Percentiles rank a stretch among this genome's conserved stretches.
phyloP scores from a whole-genome alignment of 345 rosid genomes.

The Erodium maritimum region DNA sequence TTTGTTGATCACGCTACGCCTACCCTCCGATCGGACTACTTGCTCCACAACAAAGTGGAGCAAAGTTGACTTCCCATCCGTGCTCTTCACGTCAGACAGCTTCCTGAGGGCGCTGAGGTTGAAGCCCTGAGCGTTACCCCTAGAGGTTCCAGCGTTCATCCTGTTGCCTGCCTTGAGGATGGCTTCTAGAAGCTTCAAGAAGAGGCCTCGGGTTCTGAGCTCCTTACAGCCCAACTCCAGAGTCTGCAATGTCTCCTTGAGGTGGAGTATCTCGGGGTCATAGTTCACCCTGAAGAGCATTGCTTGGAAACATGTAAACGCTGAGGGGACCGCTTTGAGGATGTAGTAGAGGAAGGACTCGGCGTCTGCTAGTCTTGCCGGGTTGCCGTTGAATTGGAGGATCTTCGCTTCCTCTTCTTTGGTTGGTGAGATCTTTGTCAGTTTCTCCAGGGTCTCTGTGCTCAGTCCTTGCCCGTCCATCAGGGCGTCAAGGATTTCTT shows the following conservation, averaged over 20 bases:
- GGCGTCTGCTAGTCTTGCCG: slow-evolving; percentile 47
- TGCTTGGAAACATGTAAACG: slow-evolving; percentile 48
- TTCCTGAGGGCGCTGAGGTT: slow-evolving; percentile 50
- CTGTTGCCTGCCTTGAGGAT: slow-evolving; percentile 77
- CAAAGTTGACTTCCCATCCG: slow-evolving; percentile 62
- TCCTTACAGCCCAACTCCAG: slow-evolving; percentile 52
- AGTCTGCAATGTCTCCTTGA: slow-evolving; percentile 43
- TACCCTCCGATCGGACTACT: slow-evolving; percentile 58
- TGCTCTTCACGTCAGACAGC: slow-evolving; percentile 66
- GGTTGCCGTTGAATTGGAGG: slow-evolving; percentile 41
- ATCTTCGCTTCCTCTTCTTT: slow-evolving; percentile 51
- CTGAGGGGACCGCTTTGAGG: slow-evolving; percentile 58
- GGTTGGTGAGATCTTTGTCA: slow-evolving; percentile 51
- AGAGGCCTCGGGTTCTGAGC: slow-evolving; percentile 52
- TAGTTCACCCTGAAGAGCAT: slow-evolving; percentile 63
- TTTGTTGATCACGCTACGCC: slow-evolving; percentile 18
- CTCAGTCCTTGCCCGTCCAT: slow-evolving; percentile 40
- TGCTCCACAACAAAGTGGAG: slow-evolving; percentile 81
- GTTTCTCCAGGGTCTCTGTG: slow-evolving; percentile 58
- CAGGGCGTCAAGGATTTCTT: slow-evolving; percentile 34
- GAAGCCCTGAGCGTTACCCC: slow-evolving; percentile 83
- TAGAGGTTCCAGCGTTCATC: slow-evolving; percentile 79
- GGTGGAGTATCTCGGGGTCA: slow-evolving; percentile 42
- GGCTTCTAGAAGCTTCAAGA: slow-evolving; percentile 75
- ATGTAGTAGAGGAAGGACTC: slow-evolving; percentile 52